Conservation (phyloP, 192 early-diverging fungal species). For the Glomus cerebriforme region DNA sequence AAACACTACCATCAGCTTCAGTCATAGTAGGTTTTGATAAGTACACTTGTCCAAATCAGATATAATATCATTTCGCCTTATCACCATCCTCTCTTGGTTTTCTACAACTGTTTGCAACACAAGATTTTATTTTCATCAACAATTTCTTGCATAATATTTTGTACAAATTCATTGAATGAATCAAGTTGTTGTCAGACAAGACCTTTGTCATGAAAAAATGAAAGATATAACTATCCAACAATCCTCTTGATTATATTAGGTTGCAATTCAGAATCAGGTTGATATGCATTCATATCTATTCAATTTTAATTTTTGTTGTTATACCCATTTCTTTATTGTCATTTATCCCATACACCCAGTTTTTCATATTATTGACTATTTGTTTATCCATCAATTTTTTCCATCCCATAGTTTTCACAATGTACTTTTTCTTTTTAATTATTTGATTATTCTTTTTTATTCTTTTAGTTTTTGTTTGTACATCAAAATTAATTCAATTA, state of each 20-base stretch:
- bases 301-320: no score
- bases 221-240: constrained; percentile 92
- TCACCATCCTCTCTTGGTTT: constrained; percentile 64
- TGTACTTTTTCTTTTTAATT: no score
- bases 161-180: constrained; percentile 97
- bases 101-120: constrained; percentile 71
- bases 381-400: no score
- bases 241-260: constrained; percentile 71
- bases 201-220: constrained; percentile 96
- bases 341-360: no score
- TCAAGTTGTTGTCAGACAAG: constrained; percentile 97
- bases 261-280: constrained; percentile 38
- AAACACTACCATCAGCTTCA: constrained; percentile 78
- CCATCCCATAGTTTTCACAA: no score
- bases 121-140: constrained; percentile 89
- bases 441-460: no score
- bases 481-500: no score
- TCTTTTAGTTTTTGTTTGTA: no score
- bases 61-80: constrained; percentile 84
- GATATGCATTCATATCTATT: no score
- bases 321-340: no score
- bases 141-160: constrained; percentile 96
- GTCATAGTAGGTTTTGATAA: constrained; percentile 78
- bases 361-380: no score
- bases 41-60: constrained; percentile 95